These are phyloP conservation scores for Agapanthus africanus DNA, from an alignment of 106 monocot genomes.

Conservation along the genomic window DNA sequence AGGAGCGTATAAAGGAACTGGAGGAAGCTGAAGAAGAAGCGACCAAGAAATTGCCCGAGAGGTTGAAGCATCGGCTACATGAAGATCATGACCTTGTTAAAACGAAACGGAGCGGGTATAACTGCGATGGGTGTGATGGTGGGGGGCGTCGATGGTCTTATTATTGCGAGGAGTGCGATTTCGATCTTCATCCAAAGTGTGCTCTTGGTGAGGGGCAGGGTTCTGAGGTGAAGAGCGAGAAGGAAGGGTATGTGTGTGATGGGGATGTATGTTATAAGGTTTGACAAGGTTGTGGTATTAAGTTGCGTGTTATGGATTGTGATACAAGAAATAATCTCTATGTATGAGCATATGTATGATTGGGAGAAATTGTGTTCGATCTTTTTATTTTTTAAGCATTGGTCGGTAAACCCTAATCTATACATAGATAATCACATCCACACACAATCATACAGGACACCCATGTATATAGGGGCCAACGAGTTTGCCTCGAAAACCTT, in stretches of 20 bases:
- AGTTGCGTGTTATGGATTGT: too few species aligned
- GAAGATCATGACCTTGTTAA: slow-evolving; percentile 29
- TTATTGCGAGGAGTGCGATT: slow-evolving; percentile 35
- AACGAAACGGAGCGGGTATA: slow-evolving; percentile 13
- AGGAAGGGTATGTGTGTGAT: too few species aligned
- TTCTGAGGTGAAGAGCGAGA: too few species aligned
- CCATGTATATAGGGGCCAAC: too few species aligned
- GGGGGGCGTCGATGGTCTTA: slow-evolving; percentile 29
- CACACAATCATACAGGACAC: too few species aligned
- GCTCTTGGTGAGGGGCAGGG: slow-evolving; percentile 18
- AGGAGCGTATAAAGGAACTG: slow-evolving; percentile 26
- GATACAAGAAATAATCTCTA: not conserved
- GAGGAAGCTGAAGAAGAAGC: slow-evolving; percentile 29
- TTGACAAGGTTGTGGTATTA: too few species aligned
- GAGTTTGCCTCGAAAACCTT: too few species aligned
- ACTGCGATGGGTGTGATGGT: slow-evolving; percentile 24
- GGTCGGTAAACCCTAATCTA: too few species aligned
- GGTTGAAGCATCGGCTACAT: slow-evolving; percentile 27
- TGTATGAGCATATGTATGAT: too few species aligned
- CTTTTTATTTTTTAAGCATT: too few species aligned
- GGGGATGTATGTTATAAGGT: slow-evolving; percentile 31
- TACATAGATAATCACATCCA: too few species aligned
- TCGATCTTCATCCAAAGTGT: slow-evolving; percentile 44
- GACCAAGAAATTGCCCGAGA: slow-evolving; percentile 32
- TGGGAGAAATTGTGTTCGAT: too few species aligned